A percentile compares a stretch with the other conserved stretches of the same genome.
Conservation (phyloP, 352 stramenopile species). For the Pythium aquatile region DNA sequence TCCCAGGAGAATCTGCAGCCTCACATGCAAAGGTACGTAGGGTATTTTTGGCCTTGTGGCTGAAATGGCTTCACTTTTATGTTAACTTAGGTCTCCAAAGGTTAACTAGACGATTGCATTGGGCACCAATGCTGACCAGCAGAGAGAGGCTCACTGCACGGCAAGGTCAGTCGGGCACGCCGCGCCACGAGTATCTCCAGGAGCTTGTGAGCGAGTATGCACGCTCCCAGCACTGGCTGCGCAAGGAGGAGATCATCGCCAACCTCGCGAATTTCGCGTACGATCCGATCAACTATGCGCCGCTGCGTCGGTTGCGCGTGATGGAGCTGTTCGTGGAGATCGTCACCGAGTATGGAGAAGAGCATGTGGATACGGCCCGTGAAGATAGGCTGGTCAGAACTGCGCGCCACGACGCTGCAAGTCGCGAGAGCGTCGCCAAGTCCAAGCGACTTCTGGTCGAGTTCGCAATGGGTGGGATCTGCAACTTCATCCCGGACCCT, state of each 20-base stretch:
- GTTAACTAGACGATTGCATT: background rate
- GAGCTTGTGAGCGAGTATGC: constrained; percentile 77
- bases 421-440: background rate
- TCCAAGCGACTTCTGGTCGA: constrained; percentile 46
- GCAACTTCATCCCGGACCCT: constrained; percentile 70
- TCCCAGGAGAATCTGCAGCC: background rate
- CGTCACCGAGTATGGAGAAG: constrained; percentile 26
- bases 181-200: constrained; percentile 76
- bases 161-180: constrained; percentile 62
- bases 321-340: constrained; percentile 82
- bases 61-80: constrained; percentile 7
- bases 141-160: constrained; percentile 53
- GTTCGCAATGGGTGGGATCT: constrained; percentile 74
- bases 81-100: constrained; percentile 9
- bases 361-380: background rate
- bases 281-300: constrained; percentile 80
- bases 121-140: constrained; percentile 56
- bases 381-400: background rate
- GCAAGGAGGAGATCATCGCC: constrained; percentile 73
- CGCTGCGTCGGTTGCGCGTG: constrained; percentile 50
- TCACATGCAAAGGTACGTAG: background rate
- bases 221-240: constrained; percentile 50
- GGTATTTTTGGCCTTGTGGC: background rate
- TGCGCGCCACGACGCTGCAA: background rate
- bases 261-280: constrained; percentile 86